These are phyloP conservation scores for Hyphopichia homilentoma DNA, from an alignment of 805 yeast genomes.

Conservation along the genomic window DNA sequence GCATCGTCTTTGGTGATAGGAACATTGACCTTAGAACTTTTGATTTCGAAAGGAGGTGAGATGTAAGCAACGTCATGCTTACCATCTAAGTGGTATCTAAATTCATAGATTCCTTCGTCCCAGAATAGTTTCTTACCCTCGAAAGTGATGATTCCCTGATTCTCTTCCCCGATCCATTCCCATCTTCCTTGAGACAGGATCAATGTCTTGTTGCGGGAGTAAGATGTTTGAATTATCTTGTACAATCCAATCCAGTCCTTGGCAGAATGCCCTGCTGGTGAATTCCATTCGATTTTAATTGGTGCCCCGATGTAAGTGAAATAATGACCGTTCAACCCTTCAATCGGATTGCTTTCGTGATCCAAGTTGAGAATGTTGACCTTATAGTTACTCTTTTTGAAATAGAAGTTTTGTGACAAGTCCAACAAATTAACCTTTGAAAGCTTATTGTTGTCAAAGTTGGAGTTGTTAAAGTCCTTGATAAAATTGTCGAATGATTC, in stretches of 20 bases:
- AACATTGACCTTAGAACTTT: conserved; percentile 34
- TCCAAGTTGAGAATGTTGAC: conserved; percentile 21
- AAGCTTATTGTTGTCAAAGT: conserved; percentile 14
- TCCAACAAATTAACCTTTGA: conserved; percentile 34
- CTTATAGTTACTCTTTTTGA: conserved; percentile 33
- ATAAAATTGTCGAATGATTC: conserved; percentile 46
- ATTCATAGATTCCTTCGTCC: conserved; percentile 70
- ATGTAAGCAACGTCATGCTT: conserved; percentile 67
- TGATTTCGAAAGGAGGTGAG: conserved; percentile 64
- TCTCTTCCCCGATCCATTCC: conserved; percentile 41
- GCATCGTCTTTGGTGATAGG: conserved; percentile 24
- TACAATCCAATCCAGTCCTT: conserved; percentile 80
- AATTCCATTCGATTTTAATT: conserved; percentile 50
- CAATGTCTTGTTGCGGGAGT: conserved; percentile 51
- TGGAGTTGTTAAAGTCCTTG: conserved; percentile 35
- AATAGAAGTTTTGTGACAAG: conserved; percentile 36
- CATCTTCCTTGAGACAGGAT: conserved; percentile 67
- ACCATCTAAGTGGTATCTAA: conserved; percentile 64
- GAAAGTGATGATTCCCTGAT: conserved; percentile 49
- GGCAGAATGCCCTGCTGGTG: conserved; percentile 45
- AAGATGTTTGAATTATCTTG: conserved; percentile 55
- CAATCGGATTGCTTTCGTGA: conserved; percentile 7
- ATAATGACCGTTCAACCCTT: too few species aligned
- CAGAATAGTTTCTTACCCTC: conserved; percentile 47
- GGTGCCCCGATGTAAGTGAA: conserved; percentile 46